Base-by-base conservation (phyloP, 2,329 filamentous ascomycete genomes). In the Capronia americana region DNA sequence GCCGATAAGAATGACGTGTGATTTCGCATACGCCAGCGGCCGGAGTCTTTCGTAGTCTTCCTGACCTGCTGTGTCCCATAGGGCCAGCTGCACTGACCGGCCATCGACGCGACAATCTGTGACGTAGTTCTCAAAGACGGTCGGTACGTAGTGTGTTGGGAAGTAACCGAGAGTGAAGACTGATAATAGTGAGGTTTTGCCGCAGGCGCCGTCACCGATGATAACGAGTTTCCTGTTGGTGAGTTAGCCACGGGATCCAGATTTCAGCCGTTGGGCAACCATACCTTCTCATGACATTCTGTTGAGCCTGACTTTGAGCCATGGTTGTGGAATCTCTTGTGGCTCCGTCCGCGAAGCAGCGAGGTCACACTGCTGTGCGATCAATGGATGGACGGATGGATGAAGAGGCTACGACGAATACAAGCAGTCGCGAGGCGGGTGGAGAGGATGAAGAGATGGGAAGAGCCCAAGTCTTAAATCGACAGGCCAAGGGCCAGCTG, bases 61-160 rank as follows among this genome's bases (percentile, higher is more conserved):
- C 80, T 99, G 95, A 67, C 95, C 95, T 59, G 95, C 95, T n/a
- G 95, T 99, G 88, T 99, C 95, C 95, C 95, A 99, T 74, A 99
- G 84, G 59, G 95, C 95, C 70, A 99, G 86, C 82, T 99, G 95
- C 46, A 99, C 95, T n/a, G 92, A 97, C 79, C 97, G 97, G 75
- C 95, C 95, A 78, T 99, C 95, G 67, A 99, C 95, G 82, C 94
- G 87, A 81, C 95, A 99, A 82, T 99, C 95, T 73, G 95, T 99
- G 71, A 99, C 95, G 76, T 99, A 99, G 82, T 99, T 99, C 78
- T 99, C 95, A 80, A 99, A 99, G 44, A 99, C 95, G 55, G 95
- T 99, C 1, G 95, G 95, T 59, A 97, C 93, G 90, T 93, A 78
- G 73, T 77, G 68, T 26, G 93, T 97, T 74, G 95, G 95, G 75